These are phyloP conservation scores for Didymella segeticola DNA, from an alignment of 2,329 filamentous ascomycete species.

Conservation along the genomic window DNA sequence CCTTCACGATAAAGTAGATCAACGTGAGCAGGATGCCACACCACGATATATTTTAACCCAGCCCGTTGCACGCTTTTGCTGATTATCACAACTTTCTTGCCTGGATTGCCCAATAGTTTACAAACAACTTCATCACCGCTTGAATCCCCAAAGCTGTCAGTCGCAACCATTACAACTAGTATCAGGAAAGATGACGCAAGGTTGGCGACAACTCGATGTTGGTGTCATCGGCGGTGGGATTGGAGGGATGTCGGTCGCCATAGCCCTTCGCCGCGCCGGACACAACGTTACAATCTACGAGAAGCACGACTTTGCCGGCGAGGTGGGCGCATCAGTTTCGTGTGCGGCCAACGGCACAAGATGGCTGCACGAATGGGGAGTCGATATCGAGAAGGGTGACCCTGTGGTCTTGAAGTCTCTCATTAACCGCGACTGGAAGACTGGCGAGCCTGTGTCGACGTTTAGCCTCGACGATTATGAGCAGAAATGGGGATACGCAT, in stretches of 20 bases:
- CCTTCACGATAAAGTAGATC: slow-evolving; percentile 9
- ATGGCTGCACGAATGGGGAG: slow-evolving; percentile 73
- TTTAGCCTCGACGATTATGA: slow-evolving; percentile 71
- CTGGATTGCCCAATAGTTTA: background rate
- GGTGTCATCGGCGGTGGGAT: slow-evolving; percentile 61
- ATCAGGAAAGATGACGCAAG: slow-evolving; percentile 8
- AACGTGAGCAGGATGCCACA: background rate
- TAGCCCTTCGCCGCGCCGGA: slow-evolving; percentile 61
- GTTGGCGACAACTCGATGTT: slow-evolving; percentile 39
- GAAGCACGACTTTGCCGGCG: slow-evolving; percentile 69
- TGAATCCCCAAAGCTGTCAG: background rate
- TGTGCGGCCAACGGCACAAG: slow-evolving; percentile 74
- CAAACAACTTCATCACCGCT: background rate
- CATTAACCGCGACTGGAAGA: slow-evolving; percentile 74
- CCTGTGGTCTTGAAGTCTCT: slow-evolving; percentile 70
- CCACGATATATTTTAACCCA: slow-evolving; percentile 5
- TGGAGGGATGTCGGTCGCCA: slow-evolving; percentile 59
- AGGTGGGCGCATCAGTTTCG: slow-evolving; percentile 61
- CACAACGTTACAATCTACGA: slow-evolving; percentile 70
- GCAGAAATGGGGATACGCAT: slow-evolving; percentile 65
- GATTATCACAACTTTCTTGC: background rate
- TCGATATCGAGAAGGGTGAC: slow-evolving; percentile 69
- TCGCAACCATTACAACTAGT: background rate
- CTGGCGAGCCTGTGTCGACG: slow-evolving; percentile 69
- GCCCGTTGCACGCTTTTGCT: background rate